Evolutionary conservation across 2,329 filamentous ascomycete genomes (phyloP).

Genomic region (Curvularia verruculosa): DNA sequence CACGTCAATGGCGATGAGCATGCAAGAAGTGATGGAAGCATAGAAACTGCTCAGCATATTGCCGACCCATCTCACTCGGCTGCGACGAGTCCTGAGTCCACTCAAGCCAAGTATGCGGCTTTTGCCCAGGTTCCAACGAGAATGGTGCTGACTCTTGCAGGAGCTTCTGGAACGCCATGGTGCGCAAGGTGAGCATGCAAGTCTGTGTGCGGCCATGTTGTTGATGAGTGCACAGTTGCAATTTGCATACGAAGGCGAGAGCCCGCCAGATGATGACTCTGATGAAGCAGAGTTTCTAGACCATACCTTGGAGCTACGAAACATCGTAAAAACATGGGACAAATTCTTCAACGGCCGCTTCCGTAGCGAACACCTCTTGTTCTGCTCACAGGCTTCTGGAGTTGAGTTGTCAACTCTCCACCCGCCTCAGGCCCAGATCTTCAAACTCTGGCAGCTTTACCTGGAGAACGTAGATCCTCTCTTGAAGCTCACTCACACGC

Average conservation of each 20-base stretch:
- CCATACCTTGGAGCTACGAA: conserved; percentile 18
- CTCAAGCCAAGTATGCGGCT: conserved; percentile 10
- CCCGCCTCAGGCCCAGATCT: conserved; percentile 69
- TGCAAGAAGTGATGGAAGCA: background rate
- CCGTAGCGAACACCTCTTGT: conserved; percentile 58
- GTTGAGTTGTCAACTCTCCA: conserved; percentile 68
- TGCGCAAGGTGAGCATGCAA: conserved; percentile 17
- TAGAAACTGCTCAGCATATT: background rate
- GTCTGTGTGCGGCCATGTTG: background rate
- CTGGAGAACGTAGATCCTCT: conserved; percentile 55
- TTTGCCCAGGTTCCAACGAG: background rate
- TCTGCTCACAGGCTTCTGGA: conserved; percentile 58
- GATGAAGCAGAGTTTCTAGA: conserved; percentile 14
- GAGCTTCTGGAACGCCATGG: conserved; percentile 35
- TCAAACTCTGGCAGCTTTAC: conserved; percentile 75
- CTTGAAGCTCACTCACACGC: conserved; percentile 38
- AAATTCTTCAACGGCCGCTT: conserved; percentile 32
- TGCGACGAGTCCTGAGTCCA: background rate
- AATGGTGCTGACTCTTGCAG: conserved; percentile 16
- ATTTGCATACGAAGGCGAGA: conserved; percentile 1
- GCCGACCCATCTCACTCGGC: background rate
- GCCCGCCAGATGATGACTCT: conserved; percentile 7
- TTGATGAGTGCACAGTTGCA: conserved; percentile 6
- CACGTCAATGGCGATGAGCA: background rate
- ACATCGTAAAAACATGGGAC: conserved; percentile 56